Evolutionary conservation across 2,329 filamentous ascomycete genomes (phyloP), one percentile per base, ranked within the genome.

Genomic region (Tothia fuscella): DNA sequence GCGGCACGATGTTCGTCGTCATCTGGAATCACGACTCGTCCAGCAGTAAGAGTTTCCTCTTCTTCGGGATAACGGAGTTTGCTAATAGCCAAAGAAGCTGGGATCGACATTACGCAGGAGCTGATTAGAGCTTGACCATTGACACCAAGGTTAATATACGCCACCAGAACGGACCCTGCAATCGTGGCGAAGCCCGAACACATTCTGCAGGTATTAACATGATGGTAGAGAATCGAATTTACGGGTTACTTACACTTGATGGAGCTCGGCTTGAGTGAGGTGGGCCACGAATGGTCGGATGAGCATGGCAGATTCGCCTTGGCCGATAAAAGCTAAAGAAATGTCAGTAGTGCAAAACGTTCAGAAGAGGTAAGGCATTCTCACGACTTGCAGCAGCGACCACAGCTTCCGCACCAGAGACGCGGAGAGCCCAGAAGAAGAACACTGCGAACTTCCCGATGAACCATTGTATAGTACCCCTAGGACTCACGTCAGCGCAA

Each of bases 91-190:
- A 95, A 71, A 3, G 86, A 93, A 1, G 87, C 87, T 0, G 88
- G 88, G 49, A 94, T 94, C 52, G 82, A 88, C 88, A 95, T 95
- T 59, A 94, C 87, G 57, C 87, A 94, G 6, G 83, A 88, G 2
- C 85, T 93, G 21, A 94, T 81, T 35, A 95, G 70, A 3, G 84
- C 87, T 58, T 93, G 82, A 1, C 83, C 70, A 59, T 87, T 91
- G 42, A 94, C 70, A 30, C 87, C 87, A 53, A 94, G 76, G 21
- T 70, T 67, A 48, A 94, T 88, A 61, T 93, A 95, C 12, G 82
- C 83, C 21, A 91, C 80, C 28, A 95, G 67, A 10, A 93, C 84
- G 53, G 80, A 86, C 47, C 88, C 88, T 10, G 87, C 83, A 52
- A 95, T 94, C 35, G 88, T 94, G 19, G 88, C 87, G 52, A 93